These are phyloP conservation scores for Hyaloperonospora brassicae DNA, from an alignment of 352 stramenopile species.

Conservation along the genomic window DNA sequence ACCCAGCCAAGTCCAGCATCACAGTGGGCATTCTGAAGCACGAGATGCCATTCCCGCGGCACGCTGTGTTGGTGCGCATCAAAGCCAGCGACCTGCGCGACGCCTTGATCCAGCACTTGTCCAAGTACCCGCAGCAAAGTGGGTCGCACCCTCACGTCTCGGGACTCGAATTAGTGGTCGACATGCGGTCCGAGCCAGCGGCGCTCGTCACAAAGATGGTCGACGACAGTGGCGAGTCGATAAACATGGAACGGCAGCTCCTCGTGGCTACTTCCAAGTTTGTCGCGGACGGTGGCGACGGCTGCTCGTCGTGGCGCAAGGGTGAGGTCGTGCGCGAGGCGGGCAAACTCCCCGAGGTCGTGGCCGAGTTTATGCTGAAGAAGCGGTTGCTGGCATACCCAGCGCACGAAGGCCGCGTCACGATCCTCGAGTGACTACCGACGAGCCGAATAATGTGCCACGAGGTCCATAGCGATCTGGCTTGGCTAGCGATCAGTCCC, in stretches of 20 bases:
- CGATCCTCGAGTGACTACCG: conserved; percentile 44
- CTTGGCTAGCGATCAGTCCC: too few relatives aligned
- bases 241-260: conserved; percentile 47
- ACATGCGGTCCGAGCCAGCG: conserved; percentile 14
- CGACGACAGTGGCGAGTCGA: conserved; percentile 34
- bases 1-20: conserved; percentile 57
- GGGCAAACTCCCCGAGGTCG: conserved; percentile 42
- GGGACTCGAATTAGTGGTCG: conserved; percentile 37
- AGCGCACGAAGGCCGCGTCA: conserved; percentile 50
- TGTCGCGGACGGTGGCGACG: conserved; percentile 66
- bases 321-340: conserved; percentile 43
- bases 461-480: too few relatives aligned
- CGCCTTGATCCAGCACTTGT: conserved; percentile 69
- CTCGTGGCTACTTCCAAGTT: conserved; percentile 77
- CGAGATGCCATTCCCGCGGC: conserved; percentile 82
- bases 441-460: too few relatives aligned
- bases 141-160: conserved; percentile 81
- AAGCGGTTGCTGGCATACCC: conserved; percentile 56
- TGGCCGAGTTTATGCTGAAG: conserved; percentile 56
- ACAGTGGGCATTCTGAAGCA: conserved; percentile 68
- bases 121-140: conserved; percentile 64
- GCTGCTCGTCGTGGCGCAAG: conserved; percentile 62
- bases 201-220: conserved; percentile 33
- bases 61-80: conserved; percentile 61
- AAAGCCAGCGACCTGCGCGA: conserved; percentile 52